These are phyloP conservation scores for Kazachstania sp. DNA, from an alignment of 1,139 yeast species.

Conservation along the genomic window DNA sequence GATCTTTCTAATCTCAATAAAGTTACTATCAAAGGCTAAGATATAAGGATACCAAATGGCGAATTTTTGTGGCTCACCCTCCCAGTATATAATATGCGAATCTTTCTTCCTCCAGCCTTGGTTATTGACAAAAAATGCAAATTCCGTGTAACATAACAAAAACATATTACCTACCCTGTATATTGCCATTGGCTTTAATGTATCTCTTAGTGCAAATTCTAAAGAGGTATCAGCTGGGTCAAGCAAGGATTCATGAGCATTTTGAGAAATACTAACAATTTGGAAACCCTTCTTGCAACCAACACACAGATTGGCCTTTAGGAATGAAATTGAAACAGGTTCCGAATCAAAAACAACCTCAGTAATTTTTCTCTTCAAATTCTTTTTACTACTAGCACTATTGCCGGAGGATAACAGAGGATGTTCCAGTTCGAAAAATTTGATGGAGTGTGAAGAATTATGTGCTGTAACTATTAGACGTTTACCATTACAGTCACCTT, in stretches of 20 bases:
- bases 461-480: conserved; percentile 86
- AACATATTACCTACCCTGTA: conserved; percentile 86
- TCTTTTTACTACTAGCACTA: conserved; percentile 46
- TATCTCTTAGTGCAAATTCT: conserved; percentile 78
- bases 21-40: conserved; percentile 79
- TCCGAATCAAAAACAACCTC: conserved; percentile 81
- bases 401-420: conserved; percentile 37
- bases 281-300: conserved; percentile 97
- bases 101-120: conserved; percentile 96
- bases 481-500: conserved; percentile 86
- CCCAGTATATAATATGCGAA: conserved; percentile 95
- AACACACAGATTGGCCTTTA: conserved; percentile 81
- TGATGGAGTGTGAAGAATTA: conserved; percentile 62
- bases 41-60: conserved; percentile 92
- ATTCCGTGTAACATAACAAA: conserved; percentile 78
- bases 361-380: conserved; percentile 55
- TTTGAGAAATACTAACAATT: conserved; percentile 55
- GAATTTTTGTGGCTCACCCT: conserved; percentile 86
- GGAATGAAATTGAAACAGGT: conserved; percentile 83
- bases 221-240: conserved; percentile 70
- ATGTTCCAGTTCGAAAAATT: conserved; percentile 61
- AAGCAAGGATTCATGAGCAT: conserved; percentile 46
- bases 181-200: conserved; percentile 79
- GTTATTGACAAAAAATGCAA: conserved; percentile 85
- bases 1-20: conserved; percentile 87